Base-by-base conservation (phyloP, 2,329 filamentous ascomycete species). In the Aspergillus bombycis region DNA sequence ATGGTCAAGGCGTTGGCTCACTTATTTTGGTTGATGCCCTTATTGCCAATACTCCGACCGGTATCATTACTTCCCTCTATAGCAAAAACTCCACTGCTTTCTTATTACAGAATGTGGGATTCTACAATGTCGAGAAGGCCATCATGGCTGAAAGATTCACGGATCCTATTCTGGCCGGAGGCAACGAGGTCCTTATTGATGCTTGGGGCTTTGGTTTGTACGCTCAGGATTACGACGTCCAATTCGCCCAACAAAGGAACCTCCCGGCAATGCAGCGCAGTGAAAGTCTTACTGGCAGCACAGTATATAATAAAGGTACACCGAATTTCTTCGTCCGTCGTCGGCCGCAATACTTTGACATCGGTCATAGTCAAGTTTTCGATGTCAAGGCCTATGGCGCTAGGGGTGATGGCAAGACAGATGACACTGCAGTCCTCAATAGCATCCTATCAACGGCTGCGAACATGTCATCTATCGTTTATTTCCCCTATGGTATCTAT, bases 401-500 rank as follows among this genome's bases (percentile, higher is more conserved):
- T 2, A 78, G 68, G 54, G 86, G 86, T 34, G 82, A 89, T 72
- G 86, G 84, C 8, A 69, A 70, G 0, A 82, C 83, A 1, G 86
- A 89, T 73, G 32, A 73, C 36, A 67, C 66, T 0, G 45, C 50
- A 0, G 52, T 64, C 1, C 57, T 74, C 3, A 72, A 73, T 36
- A 65, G 57, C 34, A 67, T 71, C 21, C 52, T n/a, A n/a, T 74
- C 4, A 30, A 30, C 4, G 67, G 69, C 66, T 1, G 68, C 68
- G 21, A 54, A 34, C 32, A 10, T 69, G 34, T 70, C 67, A 4
- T 61, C 69, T 69, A 78, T 94, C 66, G 84, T 92, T 62, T 94
- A 89, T 79, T 90, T 94, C 68, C 90, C 92, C 72, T 88, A 90
- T 71, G 91, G 91, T 60, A 85, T 89, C 57, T 93, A 94, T 75